phyloP scores from a whole-genome alignment of 2,329 filamentous ascomycete genomes.

The Clonostachys byssicola region DNA sequence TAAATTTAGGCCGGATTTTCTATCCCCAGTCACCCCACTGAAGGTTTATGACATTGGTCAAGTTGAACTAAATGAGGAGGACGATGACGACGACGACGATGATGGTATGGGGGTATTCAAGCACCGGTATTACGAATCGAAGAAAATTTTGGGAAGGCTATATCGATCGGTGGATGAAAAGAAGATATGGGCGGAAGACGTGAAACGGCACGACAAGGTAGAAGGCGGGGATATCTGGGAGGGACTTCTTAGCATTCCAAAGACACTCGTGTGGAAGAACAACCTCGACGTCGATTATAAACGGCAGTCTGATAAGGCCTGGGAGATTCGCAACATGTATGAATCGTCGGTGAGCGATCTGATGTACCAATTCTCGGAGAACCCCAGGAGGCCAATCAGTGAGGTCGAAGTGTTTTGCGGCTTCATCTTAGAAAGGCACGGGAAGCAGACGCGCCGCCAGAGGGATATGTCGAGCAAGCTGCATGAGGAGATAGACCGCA shows the following conservation, averaged over 20 bases:
- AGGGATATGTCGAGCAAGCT: slow-evolving; percentile 47
- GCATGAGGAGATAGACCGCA: slow-evolving; percentile 44
- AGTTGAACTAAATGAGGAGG: slow-evolving; percentile 23
- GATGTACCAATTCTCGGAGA: slow-evolving; percentile 40
- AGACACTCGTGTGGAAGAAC: slow-evolving; percentile 10
- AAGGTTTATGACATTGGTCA: slow-evolving; percentile 38
- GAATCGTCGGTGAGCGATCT: slow-evolving; percentile 32
- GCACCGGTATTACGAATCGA: slow-evolving; percentile 59
- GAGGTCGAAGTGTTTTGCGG: slow-evolving; percentile 54
- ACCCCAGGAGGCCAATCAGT: slow-evolving; percentile 33
- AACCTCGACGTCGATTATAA: slow-evolving; percentile 21
- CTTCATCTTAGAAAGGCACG: slow-evolving; percentile 46
- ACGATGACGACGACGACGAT: slow-evolving; percentile 23
- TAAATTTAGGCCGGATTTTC: slow-evolving; percentile 46
- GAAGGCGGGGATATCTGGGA: slow-evolving; percentile 32
- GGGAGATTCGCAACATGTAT: slow-evolving; percentile 41
- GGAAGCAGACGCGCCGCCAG: slow-evolving; percentile 43
- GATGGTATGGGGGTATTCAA: slow-evolving; percentile 37
- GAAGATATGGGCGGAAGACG: slow-evolving; percentile 54
- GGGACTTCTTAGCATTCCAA: slow-evolving; percentile 19
- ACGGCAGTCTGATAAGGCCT: slow-evolving; percentile 27
- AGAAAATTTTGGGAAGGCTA: slow-evolving; percentile 65
- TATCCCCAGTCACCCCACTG: slow-evolving; percentile 39
- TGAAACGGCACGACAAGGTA: slow-evolving; percentile 21
- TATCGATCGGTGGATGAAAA: slow-evolving; percentile 72